Evolutionary conservation across 768 basidiomycete species (phyloP), one percentile per base, ranked within the genome.

Genomic region (Galerina sulciceps): DNA sequence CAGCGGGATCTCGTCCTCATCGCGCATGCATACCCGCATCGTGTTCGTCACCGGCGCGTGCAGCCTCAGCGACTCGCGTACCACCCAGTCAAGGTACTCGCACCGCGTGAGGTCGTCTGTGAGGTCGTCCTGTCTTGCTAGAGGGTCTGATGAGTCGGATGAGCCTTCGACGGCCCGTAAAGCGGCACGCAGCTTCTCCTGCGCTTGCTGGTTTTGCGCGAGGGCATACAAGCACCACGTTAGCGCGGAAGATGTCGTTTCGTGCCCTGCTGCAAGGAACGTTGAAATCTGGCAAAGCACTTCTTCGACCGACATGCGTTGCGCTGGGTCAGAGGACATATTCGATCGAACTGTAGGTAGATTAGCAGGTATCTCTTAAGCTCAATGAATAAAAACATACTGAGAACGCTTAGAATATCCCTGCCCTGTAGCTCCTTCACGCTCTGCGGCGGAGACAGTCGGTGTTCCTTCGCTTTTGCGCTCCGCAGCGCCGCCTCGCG

Each of bases 51-150:
- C 79, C 0, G 86, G 85, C 0, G 85, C 58, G 59, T 89, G 77
- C 1, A 86, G 36, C 1, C 88, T 79, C 58, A 89, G 68, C 0
- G 80, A 82, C 69, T 89, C 88, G 10, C 82, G 80, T 3, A 88
- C 76, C 15, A 89, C 81, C 38, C 75, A 76, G 61, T 91, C 90
- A 20, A 93, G 84, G 65, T 89, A 90, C 0, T 85, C 79, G 26
- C 85, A 76, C n/a, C 71, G 70, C 50, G 71, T 61, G 15, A 86
- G 35, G 15, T 60, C 65, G 9, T 71, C 69, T 14, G 67, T 70
- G 3, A 62, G 59, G 9, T 54, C 56, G 1, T 11, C 91, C 75
- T 9, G 26, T 31, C 37, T 38, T 38, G 49, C 37, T 51, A 38
- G 6, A 5, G 49, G 22, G 22, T 51, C 49, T 22, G 49, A 51